Evolutionary conservation across 768 basidiomycete species (phyloP).

Genomic region (Russula dissimulans): DNA sequence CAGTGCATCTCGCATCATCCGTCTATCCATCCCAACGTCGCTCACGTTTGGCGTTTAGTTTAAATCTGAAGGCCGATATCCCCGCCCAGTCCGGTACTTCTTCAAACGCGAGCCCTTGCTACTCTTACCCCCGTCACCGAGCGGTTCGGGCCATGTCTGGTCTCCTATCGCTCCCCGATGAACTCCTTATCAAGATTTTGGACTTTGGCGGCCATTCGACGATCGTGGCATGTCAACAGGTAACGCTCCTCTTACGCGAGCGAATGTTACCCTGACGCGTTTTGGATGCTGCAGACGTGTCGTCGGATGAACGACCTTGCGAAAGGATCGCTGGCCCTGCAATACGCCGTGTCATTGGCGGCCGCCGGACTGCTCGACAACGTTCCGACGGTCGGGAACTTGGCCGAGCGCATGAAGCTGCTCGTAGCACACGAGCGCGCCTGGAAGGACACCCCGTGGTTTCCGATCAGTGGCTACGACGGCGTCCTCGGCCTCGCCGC

Average conservation of each 20-base stretch:
- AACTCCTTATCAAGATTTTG: background rate
- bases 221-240: background rate
- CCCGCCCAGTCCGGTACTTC: background rate
- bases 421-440: background rate
- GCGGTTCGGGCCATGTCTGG: background rate
- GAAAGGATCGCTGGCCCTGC: background rate
- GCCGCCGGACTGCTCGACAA: background rate
- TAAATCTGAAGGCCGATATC: background rate
- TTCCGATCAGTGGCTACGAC: background rate
- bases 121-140: background rate
- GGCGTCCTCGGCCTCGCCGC: background rate
- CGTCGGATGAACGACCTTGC: background rate
- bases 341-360: background rate
- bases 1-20: background rate
- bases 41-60: background rate
- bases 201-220: background rate
- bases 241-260: background rate
- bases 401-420: background rate
- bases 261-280: background rate
- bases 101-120: background rate
- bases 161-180: constrained; percentile 1
- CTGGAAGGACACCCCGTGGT: constrained; percentile 1
- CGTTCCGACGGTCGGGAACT: background rate
- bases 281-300: background rate
- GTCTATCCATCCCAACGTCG: background rate